phyloP scores from a whole-genome alignment of 108 stramenopile species.

The Cyclostephanos invisitatus region DNA sequence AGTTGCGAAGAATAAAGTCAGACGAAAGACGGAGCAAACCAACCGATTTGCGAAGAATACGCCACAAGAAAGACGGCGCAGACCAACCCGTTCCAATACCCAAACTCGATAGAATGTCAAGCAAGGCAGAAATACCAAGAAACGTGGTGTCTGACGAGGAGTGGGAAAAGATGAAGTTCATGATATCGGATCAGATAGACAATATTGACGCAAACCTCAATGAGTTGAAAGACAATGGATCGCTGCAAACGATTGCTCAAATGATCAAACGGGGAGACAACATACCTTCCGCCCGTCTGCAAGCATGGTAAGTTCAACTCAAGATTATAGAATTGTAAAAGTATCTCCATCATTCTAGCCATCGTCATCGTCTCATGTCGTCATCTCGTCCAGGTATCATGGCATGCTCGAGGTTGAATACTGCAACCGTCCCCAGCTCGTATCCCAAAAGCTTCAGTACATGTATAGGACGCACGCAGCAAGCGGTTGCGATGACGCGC shows the following conservation, averaged over 20 bases:
- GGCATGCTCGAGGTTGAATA: constrained; percentile 41
- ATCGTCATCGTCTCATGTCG: not conserved
- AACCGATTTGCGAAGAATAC: not conserved
- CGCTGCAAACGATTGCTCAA: constrained; percentile 33
- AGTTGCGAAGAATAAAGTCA: not conserved
- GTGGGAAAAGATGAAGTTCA: constrained; percentile 39
- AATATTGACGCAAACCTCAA: constrained; percentile 24
- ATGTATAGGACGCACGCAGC: constrained; percentile 28
- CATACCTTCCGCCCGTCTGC: constrained; percentile 19
- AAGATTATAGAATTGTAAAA: not conserved
- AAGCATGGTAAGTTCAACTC: constrained; percentile 19
- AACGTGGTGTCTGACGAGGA: constrained; percentile 23
- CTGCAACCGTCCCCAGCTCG: constrained; percentile 9
- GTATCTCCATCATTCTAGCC: not conserved
- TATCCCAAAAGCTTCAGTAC: constrained; percentile 24
- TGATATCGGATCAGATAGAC: constrained; percentile 42
- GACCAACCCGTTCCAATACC: not conserved
- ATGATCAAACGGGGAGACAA: constrained; percentile 32
- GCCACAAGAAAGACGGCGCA: too few species aligned
- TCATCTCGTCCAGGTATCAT: not conserved
- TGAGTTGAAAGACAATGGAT: constrained; percentile 20
- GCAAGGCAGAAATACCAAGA: not conserved
- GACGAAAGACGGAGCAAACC: too few species aligned
- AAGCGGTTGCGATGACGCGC: constrained; percentile 3
- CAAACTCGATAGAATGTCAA: not conserved